Evolutionary conservation across 2,329 filamentous ascomycete genomes (phyloP).

Genomic region (Colletotrichum tofieldiae): DNA sequence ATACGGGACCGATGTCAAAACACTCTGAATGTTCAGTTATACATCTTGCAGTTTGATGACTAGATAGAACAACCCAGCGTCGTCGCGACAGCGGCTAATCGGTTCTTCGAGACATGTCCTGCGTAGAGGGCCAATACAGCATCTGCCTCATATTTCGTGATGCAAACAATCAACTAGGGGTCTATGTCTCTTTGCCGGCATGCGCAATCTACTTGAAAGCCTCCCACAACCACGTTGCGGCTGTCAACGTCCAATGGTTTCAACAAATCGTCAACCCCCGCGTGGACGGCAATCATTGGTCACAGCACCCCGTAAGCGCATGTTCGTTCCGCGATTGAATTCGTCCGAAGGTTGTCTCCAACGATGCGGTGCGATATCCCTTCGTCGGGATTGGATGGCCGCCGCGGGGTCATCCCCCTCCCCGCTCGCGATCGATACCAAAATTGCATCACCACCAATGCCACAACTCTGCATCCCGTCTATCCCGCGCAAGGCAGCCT

Average conservation of each 20-base stretch:
- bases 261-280: not conserved
- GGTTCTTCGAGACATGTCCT: not conserved
- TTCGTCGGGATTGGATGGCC: conserved; percentile 13
- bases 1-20: no score
- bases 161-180: not conserved
- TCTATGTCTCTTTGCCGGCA: not conserved
- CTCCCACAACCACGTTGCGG: not conserved
- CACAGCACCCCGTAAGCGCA: not conserved
- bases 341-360: conserved; percentile 1
- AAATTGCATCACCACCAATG: conserved; percentile 34
- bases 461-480: not conserved
- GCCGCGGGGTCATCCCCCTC: conserved; percentile 12
- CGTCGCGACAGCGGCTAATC: not conserved
- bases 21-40: rapidly evolving
- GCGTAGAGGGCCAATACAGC: not conserved
- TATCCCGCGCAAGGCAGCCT: no score
- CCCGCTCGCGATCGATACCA: conserved; percentile 34
- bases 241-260: not conserved
- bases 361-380: not conserved
- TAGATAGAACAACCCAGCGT: not conserved
- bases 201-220: not conserved
- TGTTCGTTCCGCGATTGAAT: not conserved
- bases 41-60: not conserved
- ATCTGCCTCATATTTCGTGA: no score
- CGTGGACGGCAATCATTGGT: not conserved